Evolutionary conservation across 2,329 filamentous ascomycete species (phyloP).

Genomic region (Tolypocladium tropicale): DNA sequence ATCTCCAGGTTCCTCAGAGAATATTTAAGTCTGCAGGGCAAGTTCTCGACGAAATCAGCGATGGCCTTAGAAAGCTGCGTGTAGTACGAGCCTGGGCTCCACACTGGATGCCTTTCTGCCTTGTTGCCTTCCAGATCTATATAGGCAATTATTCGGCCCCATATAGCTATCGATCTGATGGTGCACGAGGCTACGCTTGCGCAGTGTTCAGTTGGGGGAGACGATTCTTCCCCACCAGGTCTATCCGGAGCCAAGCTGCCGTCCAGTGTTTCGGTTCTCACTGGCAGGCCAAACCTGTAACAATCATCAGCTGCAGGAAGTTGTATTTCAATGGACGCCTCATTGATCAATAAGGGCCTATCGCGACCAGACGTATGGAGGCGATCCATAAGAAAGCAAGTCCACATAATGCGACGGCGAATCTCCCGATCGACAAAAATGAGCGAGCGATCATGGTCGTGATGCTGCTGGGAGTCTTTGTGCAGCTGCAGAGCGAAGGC

Average conservation of each 20-base stretch:
- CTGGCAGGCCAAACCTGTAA: not conserved
- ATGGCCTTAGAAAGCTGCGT: too few relatives aligned
- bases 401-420: not conserved
- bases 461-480: too few relatives aligned
- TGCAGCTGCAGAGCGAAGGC: not conserved
- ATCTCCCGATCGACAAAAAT: not conserved
- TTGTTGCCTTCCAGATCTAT: not conserved
- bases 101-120: not conserved
- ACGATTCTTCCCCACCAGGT: not conserved
- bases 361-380: not conserved
- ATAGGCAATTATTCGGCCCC: not conserved
- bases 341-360: not conserved
- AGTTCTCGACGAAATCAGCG: too few relatives aligned
- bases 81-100: not conserved
- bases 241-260: not conserved
- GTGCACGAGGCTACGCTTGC: not conserved
- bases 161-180: not conserved
- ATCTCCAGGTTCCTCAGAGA: not conserved
- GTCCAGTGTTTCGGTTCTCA: not conserved
- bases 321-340: not conserved
- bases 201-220: not conserved
- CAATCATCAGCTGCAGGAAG: not conserved
- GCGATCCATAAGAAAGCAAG: not conserved
- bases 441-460: too few relatives aligned
- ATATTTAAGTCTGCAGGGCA: too few relatives aligned